Evolutionary conservation across 2,329 filamentous ascomycete species (phyloP), one percentile per base, ranked within the genome.

Genomic region (Colletotrichum paranaense): DNA sequence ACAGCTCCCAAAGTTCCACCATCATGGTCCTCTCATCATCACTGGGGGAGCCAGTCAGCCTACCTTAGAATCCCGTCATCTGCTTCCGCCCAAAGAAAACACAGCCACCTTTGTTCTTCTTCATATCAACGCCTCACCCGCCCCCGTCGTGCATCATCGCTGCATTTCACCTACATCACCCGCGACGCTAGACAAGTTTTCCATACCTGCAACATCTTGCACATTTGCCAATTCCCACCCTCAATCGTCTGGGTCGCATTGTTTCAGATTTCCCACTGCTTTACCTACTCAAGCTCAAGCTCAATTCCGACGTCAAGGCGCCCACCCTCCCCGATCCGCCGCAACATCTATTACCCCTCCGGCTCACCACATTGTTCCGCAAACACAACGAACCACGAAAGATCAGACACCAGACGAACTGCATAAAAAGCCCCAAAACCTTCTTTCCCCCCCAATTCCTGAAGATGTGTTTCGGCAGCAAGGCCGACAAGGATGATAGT

Each of bases 381-480:
- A 60, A 22, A 58, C 59, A 57, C 53, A 53, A 14, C n/a, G 38
- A 14, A 16, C 16, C 32, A 57, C 30, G 32, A 35, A 22, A 56
- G 8, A 52, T 30, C 14, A 22, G 66, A 70, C 59, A 64, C 26
- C 42, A 35, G 71, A 73, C 62, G 71, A 73, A 73, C 71, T 46
- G 59, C 66, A 64, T 68, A 28, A 72, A 68, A n/a, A 30, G 52
- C 56, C 19, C 11, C 2, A 22, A 22, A 53, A 49, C 60, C 16
- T 24, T 42, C 24, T 49, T 49, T 19, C 16, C 32, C 32, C 32
- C 32, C 32, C 9, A 9, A 14, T n/a, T 22, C 42, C 38, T 58
- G 8, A 68, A 26, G 11, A 89, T 89, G 87, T 89, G 87, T 79
- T 88, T 89, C 76, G 85, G 86, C 57, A 80, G 80, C 75, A 86